A percentile compares a stretch with the other conserved stretches of the same genome.
Conservation (phyloP, 1,284 basidiomycete genomes). For the Vanrija pseudolonga region DNA sequence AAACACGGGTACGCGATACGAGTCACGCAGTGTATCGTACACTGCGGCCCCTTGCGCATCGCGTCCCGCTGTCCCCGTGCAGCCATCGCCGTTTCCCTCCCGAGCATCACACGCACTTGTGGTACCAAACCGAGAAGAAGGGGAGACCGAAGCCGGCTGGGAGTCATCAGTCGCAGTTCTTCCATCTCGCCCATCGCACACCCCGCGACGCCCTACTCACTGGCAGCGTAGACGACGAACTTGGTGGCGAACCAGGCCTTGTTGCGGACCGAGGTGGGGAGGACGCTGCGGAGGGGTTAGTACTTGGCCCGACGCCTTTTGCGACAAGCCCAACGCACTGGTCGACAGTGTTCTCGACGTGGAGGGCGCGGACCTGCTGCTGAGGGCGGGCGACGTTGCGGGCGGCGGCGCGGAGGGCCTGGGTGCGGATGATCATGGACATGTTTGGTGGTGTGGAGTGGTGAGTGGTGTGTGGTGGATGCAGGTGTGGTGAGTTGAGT, state of each 20-base stretch:
- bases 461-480: constrained; percentile 4
- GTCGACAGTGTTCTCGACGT: constrained; percentile 20
- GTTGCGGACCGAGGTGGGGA: constrained; percentile 40
- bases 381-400: constrained; percentile 5
- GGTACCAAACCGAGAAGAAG: constrained; percentile 9
- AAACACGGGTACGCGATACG: not conserved
- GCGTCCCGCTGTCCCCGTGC: not conserved
- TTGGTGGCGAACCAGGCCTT: constrained; percentile 37
- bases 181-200: too few relatives aligned
- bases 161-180: too few relatives aligned
- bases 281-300: constrained; percentile 27
- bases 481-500: not conserved
- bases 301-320: too few relatives aligned
- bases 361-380: constrained; percentile 13
- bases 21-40: not conserved
- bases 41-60: not conserved
- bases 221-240: constrained; percentile 27
- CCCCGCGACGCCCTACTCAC: too few relatives aligned
- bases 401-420: constrained; percentile 12
- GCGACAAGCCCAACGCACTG: constrained; percentile 3
- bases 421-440: constrained; percentile 16
- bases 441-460: constrained; percentile 6
- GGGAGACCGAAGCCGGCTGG: constrained; percentile 17
- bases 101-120: not conserved
- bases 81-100: not conserved